Evolutionary conservation across 2,329 filamentous ascomycete species (phyloP), one percentile per base, ranked within the genome.

Genomic region (Diplodia seriata): DNA sequence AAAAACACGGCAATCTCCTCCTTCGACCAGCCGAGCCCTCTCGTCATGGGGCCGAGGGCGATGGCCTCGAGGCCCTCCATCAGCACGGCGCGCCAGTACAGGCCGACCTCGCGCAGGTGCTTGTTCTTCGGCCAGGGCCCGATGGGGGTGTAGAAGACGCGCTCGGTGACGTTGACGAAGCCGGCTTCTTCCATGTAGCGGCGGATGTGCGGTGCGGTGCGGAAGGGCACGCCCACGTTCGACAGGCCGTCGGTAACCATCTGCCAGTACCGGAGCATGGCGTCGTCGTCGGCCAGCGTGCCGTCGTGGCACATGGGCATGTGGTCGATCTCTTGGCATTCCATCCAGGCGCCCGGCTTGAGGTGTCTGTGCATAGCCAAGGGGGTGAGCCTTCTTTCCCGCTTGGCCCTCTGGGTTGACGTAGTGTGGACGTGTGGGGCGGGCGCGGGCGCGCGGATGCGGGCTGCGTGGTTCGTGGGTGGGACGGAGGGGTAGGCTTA

Each of bases 291-390:
- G 0, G 79, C 70, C 64, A 85, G 74, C 47, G 73, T 77, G 50
- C 76, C 76, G 54, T 81, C 79, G 51, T 83, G 80, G 66, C 79
- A 83, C 66, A 80, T 77, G 2, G 84, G 84, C 63, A 77, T 77
- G 72, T 85, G 84, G 64, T 85, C 80, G 26, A 86, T 83, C 73
- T 87, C 85, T 72, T 86, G 84, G 38, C 86, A 74, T 71, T 87
- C 85, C 54, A 86, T 80, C 85, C 85, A 87, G 18, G 83, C 85
- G 14, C 85, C 85, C 2, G 84, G 83, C 70, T 83, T 85, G 18
- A 86, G 75, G 72, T 86, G 82, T 47, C 83, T 85, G 31, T 23
- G 26, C 8, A 18, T 6, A 8, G 26, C 36, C 36, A 11, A 38
- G 11, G 36, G 36, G 36, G 36, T 38, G 36, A 38, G 36, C 36